These are phyloP conservation scores for Aspergillus sp. DNA, from an alignment of 2,329 filamentous ascomycete genomes.

Conservation along the genomic window DNA sequence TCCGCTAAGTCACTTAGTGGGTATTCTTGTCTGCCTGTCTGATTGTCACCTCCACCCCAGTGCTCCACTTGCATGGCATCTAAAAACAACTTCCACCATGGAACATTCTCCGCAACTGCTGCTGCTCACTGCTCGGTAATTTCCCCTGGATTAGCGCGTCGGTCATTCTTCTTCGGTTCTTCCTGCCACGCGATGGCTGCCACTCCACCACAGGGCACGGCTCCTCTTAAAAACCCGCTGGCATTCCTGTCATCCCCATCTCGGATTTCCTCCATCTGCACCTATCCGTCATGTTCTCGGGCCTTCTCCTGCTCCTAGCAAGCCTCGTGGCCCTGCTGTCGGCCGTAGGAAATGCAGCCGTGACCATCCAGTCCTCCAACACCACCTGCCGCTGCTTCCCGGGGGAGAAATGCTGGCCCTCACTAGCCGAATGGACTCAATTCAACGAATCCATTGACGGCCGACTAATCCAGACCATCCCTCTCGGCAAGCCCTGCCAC, in stretches of 20 bases:
- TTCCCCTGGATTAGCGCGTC: not conserved
- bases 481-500: conserved; percentile 58
- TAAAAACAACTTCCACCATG: not conserved
- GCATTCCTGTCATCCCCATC: not conserved
- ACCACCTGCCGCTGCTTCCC: conserved; percentile 53
- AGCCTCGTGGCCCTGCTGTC: conserved; percentile 4
- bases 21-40: not conserved
- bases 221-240: not conserved
- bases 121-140: not conserved
- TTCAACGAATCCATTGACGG: conserved; percentile 57
- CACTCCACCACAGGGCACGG: not conserved
- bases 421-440: conserved; percentile 45
- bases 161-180: not conserved
- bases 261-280: not conserved
- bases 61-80: not conserved
- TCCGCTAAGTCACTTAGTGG: not conserved
- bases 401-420: conserved; percentile 58
- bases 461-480: conserved; percentile 54
- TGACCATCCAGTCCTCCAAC: not conserved
- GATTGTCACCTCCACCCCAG: not conserved
- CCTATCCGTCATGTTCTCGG: not conserved
- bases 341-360: not conserved
- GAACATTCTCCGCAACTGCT: not conserved
- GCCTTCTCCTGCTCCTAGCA: not conserved
- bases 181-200: not conserved